Conservation (phyloP, 768 basidiomycete genomes). For the Ramaria sp. region DNA sequence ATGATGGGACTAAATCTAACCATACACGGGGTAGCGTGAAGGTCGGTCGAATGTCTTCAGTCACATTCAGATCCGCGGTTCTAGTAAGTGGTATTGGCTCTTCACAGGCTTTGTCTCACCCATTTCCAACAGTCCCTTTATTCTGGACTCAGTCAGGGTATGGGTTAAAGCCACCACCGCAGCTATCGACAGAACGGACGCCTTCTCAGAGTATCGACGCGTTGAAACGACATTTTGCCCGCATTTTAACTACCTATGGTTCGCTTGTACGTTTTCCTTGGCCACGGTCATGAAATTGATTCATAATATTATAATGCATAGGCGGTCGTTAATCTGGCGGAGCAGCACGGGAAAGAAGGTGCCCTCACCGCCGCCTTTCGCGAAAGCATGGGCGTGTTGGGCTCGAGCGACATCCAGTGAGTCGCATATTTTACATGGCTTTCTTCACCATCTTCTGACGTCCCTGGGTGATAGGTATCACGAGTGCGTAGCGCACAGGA, state of each 20-base stretch:
- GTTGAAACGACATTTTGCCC: slow-evolving; percentile 63
- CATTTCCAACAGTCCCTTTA: slow-evolving; percentile 57
- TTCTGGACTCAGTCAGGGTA: slow-evolving; percentile 89
- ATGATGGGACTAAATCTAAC: slow-evolving; percentile 5
- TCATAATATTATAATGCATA: slow-evolving; percentile 20
- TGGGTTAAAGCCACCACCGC: slow-evolving; percentile 79
- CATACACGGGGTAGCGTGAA: slow-evolving; percentile 43
- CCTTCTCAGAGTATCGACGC: slow-evolving; percentile 60
- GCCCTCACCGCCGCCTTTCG: slow-evolving; percentile 69
- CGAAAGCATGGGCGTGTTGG: slow-evolving; percentile 50
- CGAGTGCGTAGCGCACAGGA: slow-evolving; percentile 24
- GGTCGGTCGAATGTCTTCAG: slow-evolving; percentile 70
- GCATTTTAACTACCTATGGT: slow-evolving; percentile 59
- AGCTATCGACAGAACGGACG: slow-evolving; percentile 64
- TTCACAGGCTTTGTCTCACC: neutral
- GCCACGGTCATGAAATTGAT: neutral
- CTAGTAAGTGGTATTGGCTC: slow-evolving; percentile 43
- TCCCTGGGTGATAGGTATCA: slow-evolving; percentile 41
- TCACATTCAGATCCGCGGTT: slow-evolving; percentile 86
- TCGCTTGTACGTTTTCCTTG: slow-evolving; percentile 48
- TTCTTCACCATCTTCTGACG: neutral
- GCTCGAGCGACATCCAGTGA: slow-evolving; percentile 46
- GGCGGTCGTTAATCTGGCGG: slow-evolving; percentile 84
- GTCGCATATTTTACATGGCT: slow-evolving; percentile 14
- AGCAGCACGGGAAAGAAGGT: slow-evolving; percentile 83